Conservation (phyloP, 805 yeast genomes). For the Dipodascus geniculatus region DNA sequence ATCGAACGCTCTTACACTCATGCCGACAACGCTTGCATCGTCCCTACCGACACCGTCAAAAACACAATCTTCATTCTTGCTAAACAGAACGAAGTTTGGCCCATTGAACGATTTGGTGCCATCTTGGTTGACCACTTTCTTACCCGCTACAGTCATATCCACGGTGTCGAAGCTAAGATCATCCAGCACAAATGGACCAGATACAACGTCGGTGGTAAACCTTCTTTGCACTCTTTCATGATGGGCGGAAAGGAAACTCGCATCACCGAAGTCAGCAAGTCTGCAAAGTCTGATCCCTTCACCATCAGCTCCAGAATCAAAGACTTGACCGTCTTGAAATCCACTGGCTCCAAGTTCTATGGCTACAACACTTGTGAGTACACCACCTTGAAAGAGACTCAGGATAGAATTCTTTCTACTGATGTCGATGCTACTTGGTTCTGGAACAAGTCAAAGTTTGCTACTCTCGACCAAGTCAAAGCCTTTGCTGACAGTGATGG, state of each 20-base stretch:
- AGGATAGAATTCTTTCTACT: slow-evolving; percentile 78
- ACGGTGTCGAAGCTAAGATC: slow-evolving; percentile 56
- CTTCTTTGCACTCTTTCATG: slow-evolving; percentile 73
- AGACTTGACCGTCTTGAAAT: slow-evolving; percentile 51
- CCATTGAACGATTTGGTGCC: slow-evolving; percentile 83
- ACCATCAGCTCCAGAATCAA: slow-evolving; percentile 30
- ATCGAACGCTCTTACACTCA: slow-evolving; percentile 73
- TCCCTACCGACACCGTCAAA: slow-evolving; percentile 90
- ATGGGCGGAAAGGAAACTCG: slow-evolving; percentile 79
- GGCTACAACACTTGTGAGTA: slow-evolving; percentile 79
- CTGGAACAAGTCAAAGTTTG: slow-evolving; percentile 13
- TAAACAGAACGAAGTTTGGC: slow-evolving; percentile 74
- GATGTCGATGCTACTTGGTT: slow-evolving; percentile 41
- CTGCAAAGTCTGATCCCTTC: slow-evolving; percentile 11
- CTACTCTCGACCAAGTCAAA: slow-evolving; percentile 32
- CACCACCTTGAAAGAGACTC: slow-evolving; percentile 76
- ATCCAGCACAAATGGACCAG: slow-evolving; percentile 74
- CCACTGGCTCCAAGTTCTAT: slow-evolving; percentile 87
- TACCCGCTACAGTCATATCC: slow-evolving; percentile 62
- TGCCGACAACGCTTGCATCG: slow-evolving; percentile 82
- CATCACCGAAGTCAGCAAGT: slow-evolving; percentile 29
- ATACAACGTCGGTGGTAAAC: slow-evolving; percentile 57
- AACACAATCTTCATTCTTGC: slow-evolving; percentile 81
- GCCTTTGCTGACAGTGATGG: slow-evolving; percentile 44
- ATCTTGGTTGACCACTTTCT: slow-evolving; percentile 74